Base-by-base conservation (phyloP, 2,329 filamentous ascomycete genomes). In the Aurifilum marmelostoma region DNA sequence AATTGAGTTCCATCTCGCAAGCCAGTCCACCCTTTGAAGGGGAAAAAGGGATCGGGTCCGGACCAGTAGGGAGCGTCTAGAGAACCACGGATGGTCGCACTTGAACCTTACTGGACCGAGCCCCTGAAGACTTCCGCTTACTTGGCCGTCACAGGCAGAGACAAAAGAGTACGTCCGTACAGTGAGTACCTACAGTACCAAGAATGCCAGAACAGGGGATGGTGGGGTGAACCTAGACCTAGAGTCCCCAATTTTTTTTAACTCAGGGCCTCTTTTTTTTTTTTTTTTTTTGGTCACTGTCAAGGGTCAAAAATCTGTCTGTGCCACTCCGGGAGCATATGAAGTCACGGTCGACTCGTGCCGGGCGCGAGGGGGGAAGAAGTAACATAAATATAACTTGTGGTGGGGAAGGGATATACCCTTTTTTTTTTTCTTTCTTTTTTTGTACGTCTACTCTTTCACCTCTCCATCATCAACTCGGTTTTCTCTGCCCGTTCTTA, bases 41-140 rank as follows among this genome's bases (percentile, higher is more conserved):
- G 32, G 18, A 16, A 58, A 32, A 27, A 32, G 32, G 56, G 9
- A 32, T 16, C 59, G n/a, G 37, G 11, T 11, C 18, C 61, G 39
- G 41, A 32, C 61, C 61, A 63, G 39, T 63, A 29, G 39, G 39
- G 61, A 63, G n/a, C 61, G 41, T 14, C 14, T 50, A 16, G 41
- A 43, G 24, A 32, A 47, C 61, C 61, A 63, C 61, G 61, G 41
- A 50, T 41, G 61, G 41, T 41, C 39, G n/a, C n/a, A 29, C 39
- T 50, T 18, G 27, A 32, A 50, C 39, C 39, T 63, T 39, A 63
- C 61, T 63, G 61, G 61, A 63, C 61, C 61, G 41, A 14, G 3
- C 14, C 18, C 34, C 60, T n/a, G 24, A 11, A 12, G 37, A 24
- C 14, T 47, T n/a, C n/a, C n/a, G 34, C 16, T 54, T 3, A 27